Evolutionary conservation across 139 green algal species (phyloP), one percentile per base, ranked within the genome.

Genomic region (Chlorella sp.): DNA sequence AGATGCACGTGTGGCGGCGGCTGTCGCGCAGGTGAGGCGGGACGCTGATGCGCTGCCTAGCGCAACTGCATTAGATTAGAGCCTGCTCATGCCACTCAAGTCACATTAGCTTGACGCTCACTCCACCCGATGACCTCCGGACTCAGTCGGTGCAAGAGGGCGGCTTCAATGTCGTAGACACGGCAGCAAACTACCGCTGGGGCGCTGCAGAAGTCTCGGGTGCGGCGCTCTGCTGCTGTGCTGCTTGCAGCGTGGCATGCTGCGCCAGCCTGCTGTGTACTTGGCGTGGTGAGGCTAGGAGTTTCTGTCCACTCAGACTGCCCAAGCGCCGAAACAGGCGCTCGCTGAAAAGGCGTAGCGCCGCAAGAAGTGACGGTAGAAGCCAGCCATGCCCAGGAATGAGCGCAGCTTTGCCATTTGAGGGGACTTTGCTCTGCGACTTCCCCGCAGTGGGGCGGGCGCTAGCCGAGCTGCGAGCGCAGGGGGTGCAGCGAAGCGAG

Each of bases 121-220:
- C n/a, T n/a, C 9, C 51, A 60, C 51, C 67, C 1, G 34, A 34
- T 30, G 34, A 0, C n/a, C 32, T 32, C 65, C n/a, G 1, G 0
- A 16, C 94, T 44, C 79, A 89, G 81, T 86, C 84, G 19, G 76
- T 94, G 13, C 51, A 84, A 32, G 84, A 85, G 22, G 91, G 92
- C 48, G 93, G 87, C 88, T 82, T 62, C 38, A 97, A 97, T 73
- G 90, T 96, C 11, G 95, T 97, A 28, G 94, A 97, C 86, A 96
- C 90, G 83, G 93, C 93, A 38, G 86, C 86, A 81, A 95, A 93
- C 85, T 96, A 96, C 84, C 90, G 93, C 14, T 67, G 73, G 34
- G 92, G 93, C 1, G 83, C 80, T 1, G 84, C 83, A 2, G 93
- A 95, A 85, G 72, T 77, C 24, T 36, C 72, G 6, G 72, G 72